A percentile compares a stretch with the other conserved stretches of the same genome.
Conservation (phyloP, 139 green algal species). For the Picochlorum costavermella region DNA sequence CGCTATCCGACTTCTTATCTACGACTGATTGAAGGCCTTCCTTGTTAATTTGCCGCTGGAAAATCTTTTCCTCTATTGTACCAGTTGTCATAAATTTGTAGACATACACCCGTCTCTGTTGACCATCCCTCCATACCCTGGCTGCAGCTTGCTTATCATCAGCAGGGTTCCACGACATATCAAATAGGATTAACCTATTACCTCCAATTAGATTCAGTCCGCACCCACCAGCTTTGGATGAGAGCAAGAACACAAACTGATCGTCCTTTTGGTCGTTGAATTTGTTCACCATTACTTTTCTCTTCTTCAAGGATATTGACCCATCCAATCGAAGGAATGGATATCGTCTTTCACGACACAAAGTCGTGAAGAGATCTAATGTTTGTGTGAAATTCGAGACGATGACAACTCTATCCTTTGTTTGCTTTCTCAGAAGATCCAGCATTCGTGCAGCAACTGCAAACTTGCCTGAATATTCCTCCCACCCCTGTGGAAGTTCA, state of each 20-base stretch:
- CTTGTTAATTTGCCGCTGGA: constrained; percentile 89
- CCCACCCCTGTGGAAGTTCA: constrained; percentile 20
- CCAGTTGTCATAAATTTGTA: constrained; percentile 94
- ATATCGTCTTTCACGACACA: constrained; percentile 83
- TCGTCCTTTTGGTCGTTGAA: constrained; percentile 42
- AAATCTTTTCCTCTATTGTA: constrained; percentile 98
- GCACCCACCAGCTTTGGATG: constrained; percentile 89
- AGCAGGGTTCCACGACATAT: constrained; percentile 90
- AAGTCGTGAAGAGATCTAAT: constrained; percentile 75
- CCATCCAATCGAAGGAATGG: constrained; percentile 87
- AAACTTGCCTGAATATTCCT: constrained; percentile 35
- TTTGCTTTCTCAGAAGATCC: constrained; percentile 62
- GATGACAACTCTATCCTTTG: constrained; percentile 77
- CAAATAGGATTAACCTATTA: constrained; percentile 93
- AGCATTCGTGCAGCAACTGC: constrained; percentile 79
- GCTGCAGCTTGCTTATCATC: constrained; percentile 63
- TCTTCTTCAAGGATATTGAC: constrained; percentile 81
- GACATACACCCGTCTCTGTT: constrained; percentile 92
- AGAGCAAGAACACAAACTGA: constrained; percentile 97
- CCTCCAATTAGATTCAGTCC: constrained; percentile 96
- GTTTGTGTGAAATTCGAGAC: constrained; percentile 92
- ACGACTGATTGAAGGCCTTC: constrained; percentile 55
- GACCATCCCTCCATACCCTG: constrained; percentile 95
- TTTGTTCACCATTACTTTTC: constrained; percentile 86
- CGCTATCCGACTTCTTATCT: constrained; percentile 9